These are phyloP conservation scores for Nicotiana otophora DNA, from an alignment of 257 asterid species.

Conservation along the genomic window DNA sequence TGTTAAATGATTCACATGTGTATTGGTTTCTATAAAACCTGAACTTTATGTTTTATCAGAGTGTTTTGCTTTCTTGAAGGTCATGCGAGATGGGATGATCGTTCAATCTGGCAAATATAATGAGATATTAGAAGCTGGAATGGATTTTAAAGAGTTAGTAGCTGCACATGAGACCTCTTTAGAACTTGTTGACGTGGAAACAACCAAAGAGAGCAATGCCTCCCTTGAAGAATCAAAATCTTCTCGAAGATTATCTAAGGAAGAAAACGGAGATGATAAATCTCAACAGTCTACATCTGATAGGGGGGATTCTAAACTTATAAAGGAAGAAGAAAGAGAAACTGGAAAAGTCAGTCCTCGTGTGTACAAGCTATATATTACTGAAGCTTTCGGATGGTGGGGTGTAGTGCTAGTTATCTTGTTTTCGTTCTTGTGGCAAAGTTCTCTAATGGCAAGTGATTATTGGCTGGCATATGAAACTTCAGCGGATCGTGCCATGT, in stretches of 20 bases:
- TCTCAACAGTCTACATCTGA: slow-evolving; percentile 29
- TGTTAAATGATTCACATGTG: no score
- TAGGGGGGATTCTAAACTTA: slow-evolving; percentile 58
- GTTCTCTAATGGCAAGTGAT: slow-evolving; percentile 63
- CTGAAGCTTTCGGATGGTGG: slow-evolving; percentile 82
- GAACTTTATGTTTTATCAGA: not conserved
- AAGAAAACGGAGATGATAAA: slow-evolving; percentile 45
- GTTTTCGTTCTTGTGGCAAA: slow-evolving; percentile 66
- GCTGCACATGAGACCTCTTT: slow-evolving; percentile 86
- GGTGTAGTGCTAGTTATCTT: slow-evolving; percentile 52
- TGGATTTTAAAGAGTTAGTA: slow-evolving; percentile 73
- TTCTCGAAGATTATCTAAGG: slow-evolving; percentile 38
- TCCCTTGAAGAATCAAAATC: slow-evolving; percentile 31
- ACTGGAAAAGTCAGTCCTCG: slow-evolving; percentile 66
- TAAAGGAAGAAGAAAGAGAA: slow-evolving; percentile 87
- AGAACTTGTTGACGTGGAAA: slow-evolving; percentile 89
- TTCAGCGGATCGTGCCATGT: slow-evolving; percentile 44
- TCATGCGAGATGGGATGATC: slow-evolving; percentile 84
- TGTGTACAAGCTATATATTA: slow-evolving; percentile 77
- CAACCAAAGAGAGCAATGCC: slow-evolving; percentile 23
- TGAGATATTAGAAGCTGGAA: slow-evolving; percentile 44
- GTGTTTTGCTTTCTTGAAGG: slow-evolving; percentile 32
- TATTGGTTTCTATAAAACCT: not conserved
- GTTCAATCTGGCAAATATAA: slow-evolving; percentile 87
- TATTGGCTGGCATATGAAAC: slow-evolving; percentile 95